These are phyloP conservation scores for Pholiota microspora DNA, from an alignment of 768 basidiomycete genomes.

Conservation along the genomic window DNA sequence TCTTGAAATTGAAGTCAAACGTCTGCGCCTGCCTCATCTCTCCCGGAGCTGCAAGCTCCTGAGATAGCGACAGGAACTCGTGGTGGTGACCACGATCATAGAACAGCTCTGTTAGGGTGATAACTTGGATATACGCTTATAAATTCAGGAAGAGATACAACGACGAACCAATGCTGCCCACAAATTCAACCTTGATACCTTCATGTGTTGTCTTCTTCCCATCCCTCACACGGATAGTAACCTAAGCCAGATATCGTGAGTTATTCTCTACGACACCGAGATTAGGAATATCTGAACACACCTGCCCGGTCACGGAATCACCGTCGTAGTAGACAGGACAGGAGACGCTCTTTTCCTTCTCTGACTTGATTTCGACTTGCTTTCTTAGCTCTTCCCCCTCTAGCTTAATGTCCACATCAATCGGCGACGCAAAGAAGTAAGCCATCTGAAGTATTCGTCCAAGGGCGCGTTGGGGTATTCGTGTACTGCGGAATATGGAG, in stretches of 20 bases:
- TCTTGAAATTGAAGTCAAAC: conserved; percentile 97
- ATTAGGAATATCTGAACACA: conserved; percentile 25
- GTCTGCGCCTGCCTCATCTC: conserved; percentile 97
- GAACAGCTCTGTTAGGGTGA: conserved; percentile 64
- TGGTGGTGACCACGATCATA: conserved; percentile 98
- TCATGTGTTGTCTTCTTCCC: conserved; percentile 95
- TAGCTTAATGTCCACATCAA: conserved; percentile 89
- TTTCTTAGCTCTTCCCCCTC: conserved; percentile 86
- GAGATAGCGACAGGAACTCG: conserved; percentile 93
- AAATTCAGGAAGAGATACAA: not conserved
- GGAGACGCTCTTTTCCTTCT: conserved; percentile 81
- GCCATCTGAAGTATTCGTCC: conserved; percentile 52
- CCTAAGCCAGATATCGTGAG: conserved; percentile 38
- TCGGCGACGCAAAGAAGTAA: conserved; percentile 89
- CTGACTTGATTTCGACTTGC: conserved; percentile 85
- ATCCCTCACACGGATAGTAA: conserved; percentile 85
- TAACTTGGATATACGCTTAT: not conserved
- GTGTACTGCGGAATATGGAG: not conserved
- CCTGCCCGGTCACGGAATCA: conserved; percentile 87
- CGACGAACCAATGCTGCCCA: conserved; percentile 85
- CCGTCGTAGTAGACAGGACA: conserved; percentile 97
- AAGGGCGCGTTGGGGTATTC: conserved; percentile 1
- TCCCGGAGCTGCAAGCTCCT: conserved; percentile 93
- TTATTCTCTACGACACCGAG: not conserved
- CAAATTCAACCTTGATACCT: conserved; percentile 97